Conservation (phyloP, 148 eudicot genomes). For the Gaultheria prostrata region DNA sequence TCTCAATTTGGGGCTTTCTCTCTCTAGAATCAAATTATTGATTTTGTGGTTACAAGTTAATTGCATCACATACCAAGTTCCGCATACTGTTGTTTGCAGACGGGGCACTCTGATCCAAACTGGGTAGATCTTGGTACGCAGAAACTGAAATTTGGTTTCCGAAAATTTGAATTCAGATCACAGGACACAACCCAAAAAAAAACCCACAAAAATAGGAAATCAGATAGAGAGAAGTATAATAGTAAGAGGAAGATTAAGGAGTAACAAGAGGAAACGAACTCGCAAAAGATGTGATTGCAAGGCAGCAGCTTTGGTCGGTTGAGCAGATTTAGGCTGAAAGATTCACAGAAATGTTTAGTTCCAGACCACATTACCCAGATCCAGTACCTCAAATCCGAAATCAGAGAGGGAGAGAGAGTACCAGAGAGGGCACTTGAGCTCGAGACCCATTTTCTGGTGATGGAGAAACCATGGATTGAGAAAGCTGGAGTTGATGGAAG, state of each 20-base stretch:
- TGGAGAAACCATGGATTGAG: slow-evolving; percentile 75
- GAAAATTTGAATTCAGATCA: background rate
- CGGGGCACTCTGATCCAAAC: slow-evolving; percentile 48
- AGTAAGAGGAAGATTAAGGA: background rate
- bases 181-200: background rate
- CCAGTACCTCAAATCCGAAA: background rate
- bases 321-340: slow-evolving; percentile 58
- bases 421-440: slow-evolving; percentile 90
- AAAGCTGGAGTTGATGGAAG: slow-evolving; percentile 33
- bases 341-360: background rate
- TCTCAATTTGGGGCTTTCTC: background rate
- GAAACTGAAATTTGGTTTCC: slow-evolving; percentile 32
- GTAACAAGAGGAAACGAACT: slow-evolving; percentile 37
- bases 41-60: background rate
- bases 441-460: slow-evolving; percentile 78
- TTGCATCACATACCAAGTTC: slow-evolving; percentile 41
- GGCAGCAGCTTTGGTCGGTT: slow-evolving; percentile 70
- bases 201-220: background rate
- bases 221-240: background rate
- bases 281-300: slow-evolving; percentile 81
- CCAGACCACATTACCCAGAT: background rate
- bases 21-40: background rate
- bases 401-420: background rate
- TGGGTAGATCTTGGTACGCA: slow-evolving; percentile 47
- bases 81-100: slow-evolving; percentile 47